Base-by-base conservation (phyloP, 768 basidiomycete genomes). In the Tephrocybe sp. region DNA sequence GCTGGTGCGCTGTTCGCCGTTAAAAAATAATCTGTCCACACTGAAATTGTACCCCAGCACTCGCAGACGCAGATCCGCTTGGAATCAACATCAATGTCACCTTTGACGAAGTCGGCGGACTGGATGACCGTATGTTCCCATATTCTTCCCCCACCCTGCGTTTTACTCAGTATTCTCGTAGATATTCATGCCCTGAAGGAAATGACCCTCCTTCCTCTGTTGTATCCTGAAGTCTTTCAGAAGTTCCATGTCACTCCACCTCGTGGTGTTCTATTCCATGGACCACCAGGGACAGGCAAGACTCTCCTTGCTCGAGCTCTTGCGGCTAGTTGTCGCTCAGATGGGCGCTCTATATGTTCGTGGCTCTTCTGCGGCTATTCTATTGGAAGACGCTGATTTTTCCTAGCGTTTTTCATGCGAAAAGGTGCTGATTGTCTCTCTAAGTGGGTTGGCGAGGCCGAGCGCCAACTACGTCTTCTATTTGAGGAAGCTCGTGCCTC, bases 371-470 rank as follows among this genome's bases (percentile, higher is more conserved):
- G 39, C 40, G 11, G 11, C 27, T 29, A 5, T 29, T 29, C 50
- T 33, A 27, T n/a, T 13, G 15, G 15, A 13, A 1, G 33, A n/a
- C 21, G 39, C 9, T 4, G 37, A 45, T 16, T 16, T 24, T 42
- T 50, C 16, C 13, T 57, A 94, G 94, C 97, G 1, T 99, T 99
- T 75, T 99, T 95, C 77, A 98, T 99, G 97, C 87, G 97, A 42
- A 99, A 99, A 70, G 97, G 97, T 16, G 97, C 97, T 27, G 97
- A 99, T 67, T 91, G 90, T 57, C 76, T 98, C 23, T 94, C 93
- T 6, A 99, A 99, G 72, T 99, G 95, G 95, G 97, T 99, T 11
- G 97, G 97, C 45, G 97, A 99, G 70, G 95, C 97, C 4, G 97
- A 98, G 63, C 84, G 97, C 1, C 95, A 97, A 64, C 77, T 99